Conservation (phyloP, 768 basidiomycete genomes). For the Dendrothele bispora region DNA sequence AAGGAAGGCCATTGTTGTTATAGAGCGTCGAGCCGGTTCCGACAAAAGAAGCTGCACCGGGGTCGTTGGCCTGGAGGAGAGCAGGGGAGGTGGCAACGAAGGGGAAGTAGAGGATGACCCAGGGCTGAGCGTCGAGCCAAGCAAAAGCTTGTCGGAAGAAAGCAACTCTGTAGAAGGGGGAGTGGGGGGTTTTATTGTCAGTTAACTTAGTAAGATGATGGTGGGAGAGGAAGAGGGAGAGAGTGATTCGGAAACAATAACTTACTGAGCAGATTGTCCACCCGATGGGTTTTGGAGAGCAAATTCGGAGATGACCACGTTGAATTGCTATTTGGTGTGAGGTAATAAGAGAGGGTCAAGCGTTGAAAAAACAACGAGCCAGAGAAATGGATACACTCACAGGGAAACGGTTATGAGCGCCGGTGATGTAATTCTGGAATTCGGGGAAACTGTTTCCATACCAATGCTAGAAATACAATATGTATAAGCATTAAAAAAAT, state of each 20-base stretch:
- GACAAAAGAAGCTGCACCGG: constrained; percentile 10
- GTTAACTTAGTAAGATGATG: too few species aligned
- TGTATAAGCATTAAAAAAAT: too few species aligned
- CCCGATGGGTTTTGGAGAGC: constrained; percentile 5
- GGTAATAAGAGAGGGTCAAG: neutral
- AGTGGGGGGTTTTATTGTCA: too few species aligned
- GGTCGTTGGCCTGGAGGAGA: constrained; percentile 22
- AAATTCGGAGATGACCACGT: constrained; percentile 3
- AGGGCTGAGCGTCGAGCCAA: constrained; percentile 31
- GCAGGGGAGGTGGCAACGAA: constrained; percentile 31
- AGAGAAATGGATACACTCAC: neutral
- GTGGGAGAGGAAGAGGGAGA: too few species aligned
- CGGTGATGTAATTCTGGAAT: too few species aligned
- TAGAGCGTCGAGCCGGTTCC: constrained; percentile 34
- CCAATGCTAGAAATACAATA: too few species aligned
- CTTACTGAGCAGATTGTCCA: too few species aligned
- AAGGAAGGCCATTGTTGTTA: constrained; percentile 19
- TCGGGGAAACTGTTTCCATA: too few species aligned
- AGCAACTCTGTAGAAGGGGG: constrained; percentile 6
- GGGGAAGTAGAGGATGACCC: constrained; percentile 36
- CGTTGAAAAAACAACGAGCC: neutral
- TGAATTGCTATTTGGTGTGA: neutral
- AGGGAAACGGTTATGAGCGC: constrained; percentile 9
- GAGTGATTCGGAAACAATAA: too few species aligned
- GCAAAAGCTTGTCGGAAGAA: constrained; percentile 17